phyloP scores from a whole-genome alignment of 2,329 filamentous ascomycete genomes.

The Penicillium sp. region DNA sequence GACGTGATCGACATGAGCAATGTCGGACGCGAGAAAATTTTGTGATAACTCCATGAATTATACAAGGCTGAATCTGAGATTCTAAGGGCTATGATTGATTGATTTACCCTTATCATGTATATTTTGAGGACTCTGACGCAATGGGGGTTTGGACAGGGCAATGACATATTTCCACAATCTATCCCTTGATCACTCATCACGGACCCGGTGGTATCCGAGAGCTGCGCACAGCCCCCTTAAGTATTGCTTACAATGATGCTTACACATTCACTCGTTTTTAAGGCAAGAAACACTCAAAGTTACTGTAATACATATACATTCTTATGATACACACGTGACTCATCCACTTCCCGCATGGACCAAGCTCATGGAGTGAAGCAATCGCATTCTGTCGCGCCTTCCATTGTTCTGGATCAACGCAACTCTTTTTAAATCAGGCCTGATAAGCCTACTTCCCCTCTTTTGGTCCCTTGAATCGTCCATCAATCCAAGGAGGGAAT shows the following conservation, averaged over 20 bases:
- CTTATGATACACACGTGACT: neutral
- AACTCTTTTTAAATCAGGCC: neutral
- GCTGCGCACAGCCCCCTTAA: conserved; percentile 5
- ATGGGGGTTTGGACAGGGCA: neutral
- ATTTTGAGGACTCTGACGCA: neutral
- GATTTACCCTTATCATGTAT: neutral
- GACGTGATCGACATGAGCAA: neutral
- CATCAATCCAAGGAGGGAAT: neutral
- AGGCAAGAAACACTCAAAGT: no score
- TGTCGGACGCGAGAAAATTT: neutral
- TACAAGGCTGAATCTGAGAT: neutral
- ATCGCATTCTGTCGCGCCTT: neutral
- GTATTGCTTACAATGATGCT: conserved; percentile 1
- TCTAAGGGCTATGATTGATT: neutral
- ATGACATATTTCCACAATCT: conserved; percentile 1
- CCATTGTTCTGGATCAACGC: neutral
- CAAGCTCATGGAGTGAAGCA: neutral
- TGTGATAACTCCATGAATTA: neutral
- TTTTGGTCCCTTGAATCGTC: neutral
- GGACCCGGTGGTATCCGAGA: conserved; percentile 22
- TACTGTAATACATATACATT: conserved; percentile 1
- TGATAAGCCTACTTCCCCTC: neutral
- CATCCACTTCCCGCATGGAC: neutral
- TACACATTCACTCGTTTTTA: neutral
- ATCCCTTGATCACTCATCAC: conserved; percentile 2